Evolutionary conservation across 2,329 filamentous ascomycete species (phyloP), one percentile per base, ranked within the genome.

Genomic region (Kalmusia sp.): DNA sequence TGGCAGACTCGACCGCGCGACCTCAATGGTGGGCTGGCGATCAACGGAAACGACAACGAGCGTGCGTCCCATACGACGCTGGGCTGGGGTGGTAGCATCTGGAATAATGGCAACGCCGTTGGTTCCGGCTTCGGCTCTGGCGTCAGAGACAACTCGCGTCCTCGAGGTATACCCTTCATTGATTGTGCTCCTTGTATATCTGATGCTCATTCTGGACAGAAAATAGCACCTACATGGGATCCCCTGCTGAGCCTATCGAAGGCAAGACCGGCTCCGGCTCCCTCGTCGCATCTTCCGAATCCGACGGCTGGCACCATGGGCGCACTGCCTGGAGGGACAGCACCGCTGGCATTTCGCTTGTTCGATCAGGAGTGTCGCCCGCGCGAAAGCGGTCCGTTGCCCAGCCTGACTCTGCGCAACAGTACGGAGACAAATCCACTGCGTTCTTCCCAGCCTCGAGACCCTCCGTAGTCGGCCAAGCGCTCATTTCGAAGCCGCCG

Each of bases 201-300:
- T 34, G 7, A 48, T 27, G 14, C 67, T 72, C 24, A 71, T 58
- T 25, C 9, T 19, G 21, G 27, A 38, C 47, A 76, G 73, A 75
- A 43, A 70, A 63, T 40, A 60, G 62, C 45, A 59, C 64, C 31
- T 64, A 67, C 34, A 57, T 63, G 9, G 55, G 62, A 34, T 55
- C 64, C 5, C 46, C 58, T 12, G 44, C 58, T 27, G 74, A 76
- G 17, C 63, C 69, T 24, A 58, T 80, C 33, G 82, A 84, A 61
- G 81, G 78, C 49, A 85, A 87, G 65, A 87, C 85, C 3, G 89
- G 89, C 43, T 91, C 89, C 5, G 82, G 86, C 55, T 89, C 88
- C 53, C 79, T 92, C 33, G 81, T 90, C 54, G 81, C 85, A 38
- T 84, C 86, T 35, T 90, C 89, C 8, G 87, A 91, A 65, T 84